A percentile compares a stretch with the other conserved stretches of the same genome.
Evolutionary conservation across 495 filamentous ascomycete species (phyloP).

Genomic region (Neurospora sp.): DNA sequence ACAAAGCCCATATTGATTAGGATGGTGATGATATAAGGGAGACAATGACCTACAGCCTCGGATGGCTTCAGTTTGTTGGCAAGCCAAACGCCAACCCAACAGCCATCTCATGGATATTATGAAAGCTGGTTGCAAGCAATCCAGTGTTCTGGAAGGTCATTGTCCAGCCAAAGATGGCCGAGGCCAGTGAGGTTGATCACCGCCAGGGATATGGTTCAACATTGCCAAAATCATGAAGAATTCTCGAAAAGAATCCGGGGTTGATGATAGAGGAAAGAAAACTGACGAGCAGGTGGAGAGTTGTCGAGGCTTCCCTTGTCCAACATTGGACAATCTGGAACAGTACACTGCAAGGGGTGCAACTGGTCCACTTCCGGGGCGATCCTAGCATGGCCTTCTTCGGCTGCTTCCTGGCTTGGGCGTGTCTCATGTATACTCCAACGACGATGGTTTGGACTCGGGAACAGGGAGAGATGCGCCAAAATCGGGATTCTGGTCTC

Average conservation of each 20-base stretch:
- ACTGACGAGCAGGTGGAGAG: conserved; percentile 2
- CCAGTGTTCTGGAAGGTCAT: neutral
- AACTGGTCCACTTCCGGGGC: neutral
- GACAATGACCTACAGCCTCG: neutral
- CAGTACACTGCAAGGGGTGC: neutral
- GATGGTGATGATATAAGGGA: neutral
- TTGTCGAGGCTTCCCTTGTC: neutral
- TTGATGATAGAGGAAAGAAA: neutral
- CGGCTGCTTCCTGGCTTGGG: neutral
- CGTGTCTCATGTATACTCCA: neutral
- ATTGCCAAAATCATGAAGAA: neutral
- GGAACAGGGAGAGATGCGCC: neutral
- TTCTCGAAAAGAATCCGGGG: conserved; percentile 1
- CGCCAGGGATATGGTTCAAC: conserved; percentile 28
- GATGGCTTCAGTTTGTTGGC: neutral
- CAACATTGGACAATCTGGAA: neutral
- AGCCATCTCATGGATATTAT: neutral
- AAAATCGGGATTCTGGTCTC: neutral
- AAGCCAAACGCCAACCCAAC: neutral
- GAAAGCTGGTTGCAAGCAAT: neutral
- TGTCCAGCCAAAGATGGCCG: conserved; percentile 23
- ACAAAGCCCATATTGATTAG: neutral
- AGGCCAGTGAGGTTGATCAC: conserved; percentile 38
- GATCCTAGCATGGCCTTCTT: neutral
- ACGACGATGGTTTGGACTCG: neutral